A percentile compares a stretch with the other conserved stretches of the same genome.
Conservation (phyloP, 2,329 filamentous ascomycete species). For the Ascochyta rabiei region DNA sequence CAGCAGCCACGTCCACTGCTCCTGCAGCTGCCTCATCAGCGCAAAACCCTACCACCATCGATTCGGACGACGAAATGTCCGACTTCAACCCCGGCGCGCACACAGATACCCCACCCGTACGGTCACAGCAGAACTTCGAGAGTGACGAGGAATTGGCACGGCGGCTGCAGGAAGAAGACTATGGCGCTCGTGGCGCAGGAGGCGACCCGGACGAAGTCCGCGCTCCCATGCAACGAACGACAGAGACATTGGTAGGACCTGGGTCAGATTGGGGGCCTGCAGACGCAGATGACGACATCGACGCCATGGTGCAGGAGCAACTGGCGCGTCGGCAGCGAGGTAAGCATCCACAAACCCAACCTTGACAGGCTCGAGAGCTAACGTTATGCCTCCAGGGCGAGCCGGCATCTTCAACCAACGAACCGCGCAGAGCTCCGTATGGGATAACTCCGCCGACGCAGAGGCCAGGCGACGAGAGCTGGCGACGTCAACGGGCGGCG, state of each 20-base stretch:
- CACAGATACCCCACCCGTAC: conserved; percentile 30
- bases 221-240: conserved; percentile 88
- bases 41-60: conserved; percentile 71
- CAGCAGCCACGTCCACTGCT: conserved; percentile 45
- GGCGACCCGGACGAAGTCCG: conserved; percentile 68
- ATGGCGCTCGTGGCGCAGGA: conserved; percentile 58
- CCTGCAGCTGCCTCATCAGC: conserved; percentile 46
- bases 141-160: conserved; percentile 94
- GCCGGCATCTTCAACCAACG: conserved; percentile 76
- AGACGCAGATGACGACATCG: conserved; percentile 59
- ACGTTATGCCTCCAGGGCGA: conserved; percentile 42
- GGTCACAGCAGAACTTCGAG: conserved; percentile 60
- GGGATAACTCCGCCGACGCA: conserved; percentile 59
- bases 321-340: conserved; percentile 57
- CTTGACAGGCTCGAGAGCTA: conserved; percentile 19
- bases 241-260: conserved; percentile 87
- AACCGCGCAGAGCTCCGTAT: conserved; percentile 59
- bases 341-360: conserved; percentile 28
- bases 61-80: conserved; percentile 73
- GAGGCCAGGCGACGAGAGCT: conserved; percentile 59
- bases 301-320: conserved; percentile 69
- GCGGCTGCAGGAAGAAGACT: conserved; percentile 89
- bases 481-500: conserved; percentile 67
- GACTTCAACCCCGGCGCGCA: conserved; percentile 53
- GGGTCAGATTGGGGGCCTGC: conserved; percentile 58